phyloP scores from a whole-genome alignment of 345 rosid species.

The Rhizophora mangle region DNA sequence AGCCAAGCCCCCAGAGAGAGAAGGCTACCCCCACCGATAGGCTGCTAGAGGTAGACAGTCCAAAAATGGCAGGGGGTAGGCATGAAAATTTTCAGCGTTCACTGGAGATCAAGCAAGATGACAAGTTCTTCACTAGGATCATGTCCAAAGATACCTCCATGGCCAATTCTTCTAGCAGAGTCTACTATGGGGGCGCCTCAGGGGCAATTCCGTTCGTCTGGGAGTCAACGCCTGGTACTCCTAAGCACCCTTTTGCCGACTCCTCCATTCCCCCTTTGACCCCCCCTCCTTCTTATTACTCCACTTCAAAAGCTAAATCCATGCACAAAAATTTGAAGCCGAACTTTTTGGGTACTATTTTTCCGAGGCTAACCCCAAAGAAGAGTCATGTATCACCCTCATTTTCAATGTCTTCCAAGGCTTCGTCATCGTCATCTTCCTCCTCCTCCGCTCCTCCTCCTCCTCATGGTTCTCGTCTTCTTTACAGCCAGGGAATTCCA shows the following conservation, averaged over 20 bases:
- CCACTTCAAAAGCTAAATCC: constrained; percentile 22
- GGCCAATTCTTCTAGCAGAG: constrained; percentile 58
- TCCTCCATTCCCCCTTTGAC: constrained; percentile 45
- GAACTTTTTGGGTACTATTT: constrained; percentile 18
- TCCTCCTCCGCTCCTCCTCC: constrained; percentile 28
- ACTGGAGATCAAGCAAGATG: constrained; percentile 40
- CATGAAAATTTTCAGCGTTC: constrained; percentile 9
- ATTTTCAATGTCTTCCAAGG: constrained; percentile 41
- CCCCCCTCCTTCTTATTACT: constrained; percentile 53
- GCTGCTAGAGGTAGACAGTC: neutral
- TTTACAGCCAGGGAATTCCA: constrained; percentile 15
- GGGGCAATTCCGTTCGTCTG: constrained; percentile 65
- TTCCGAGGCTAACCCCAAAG: constrained; percentile 14
- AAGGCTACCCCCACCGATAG: neutral
- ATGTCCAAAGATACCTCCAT: constrained; percentile 59
- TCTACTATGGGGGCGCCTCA: constrained; percentile 67
- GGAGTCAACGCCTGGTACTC: constrained; percentile 91
- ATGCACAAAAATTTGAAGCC: constrained; percentile 18
- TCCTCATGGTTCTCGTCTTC: constrained; percentile 3
- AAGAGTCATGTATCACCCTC: constrained; percentile 32
- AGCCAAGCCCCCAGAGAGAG: neutral
- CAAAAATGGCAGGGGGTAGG: constrained; percentile 20
- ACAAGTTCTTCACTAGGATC: constrained; percentile 51
- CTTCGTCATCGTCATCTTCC: constrained; percentile 40
- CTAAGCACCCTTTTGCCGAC: constrained; percentile 42